Percentiles rank a stretch among this genome's conserved stretches.
phyloP scores from a whole-genome alignment of 805 yeast genomes.

The Pichia exigua region DNA sequence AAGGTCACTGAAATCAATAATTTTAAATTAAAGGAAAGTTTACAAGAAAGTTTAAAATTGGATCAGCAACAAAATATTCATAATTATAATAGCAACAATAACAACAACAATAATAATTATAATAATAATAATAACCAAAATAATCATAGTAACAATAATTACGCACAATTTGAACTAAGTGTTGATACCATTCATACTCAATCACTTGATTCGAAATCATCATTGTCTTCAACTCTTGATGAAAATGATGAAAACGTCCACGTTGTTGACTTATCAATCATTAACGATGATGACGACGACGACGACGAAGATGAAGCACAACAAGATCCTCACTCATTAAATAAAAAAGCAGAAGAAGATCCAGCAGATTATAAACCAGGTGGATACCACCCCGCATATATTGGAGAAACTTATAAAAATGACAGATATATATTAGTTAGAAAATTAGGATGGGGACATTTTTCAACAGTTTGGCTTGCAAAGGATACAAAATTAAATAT shows the following conservation, averaged over 20 bases:
- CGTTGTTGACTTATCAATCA: conserved; percentile 5
- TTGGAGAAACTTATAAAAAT: conserved; percentile 78
- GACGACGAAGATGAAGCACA: conserved; percentile 29
- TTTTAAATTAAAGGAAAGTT: neutral
- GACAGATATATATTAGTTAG: conserved; percentile 68
- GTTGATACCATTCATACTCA: neutral
- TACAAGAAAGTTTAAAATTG: neutral
- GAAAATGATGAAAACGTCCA: conserved; percentile 7
- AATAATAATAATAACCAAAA: neutral
- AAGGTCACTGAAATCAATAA: neutral
- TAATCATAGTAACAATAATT: neutral
- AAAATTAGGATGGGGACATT: conserved; percentile 98
- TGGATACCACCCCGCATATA: conserved; percentile 90
- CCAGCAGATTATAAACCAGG: conserved; percentile 80
- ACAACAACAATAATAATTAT: neutral
- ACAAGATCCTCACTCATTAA: conserved; percentile 16
- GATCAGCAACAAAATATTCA: neutral
- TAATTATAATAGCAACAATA: neutral
- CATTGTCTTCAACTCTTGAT: neutral
- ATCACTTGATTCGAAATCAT: neutral
- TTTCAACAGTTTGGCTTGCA: conserved; percentile 93
- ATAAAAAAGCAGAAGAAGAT: conserved; percentile 69
- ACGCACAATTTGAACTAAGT: neutral
- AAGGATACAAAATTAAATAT: conserved; percentile 44
- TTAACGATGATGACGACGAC: conserved; percentile 22